phyloP scores from a whole-genome alignment of 2,329 filamentous ascomycete genomes.

The Ceratocystiopsis minuta region DNA sequence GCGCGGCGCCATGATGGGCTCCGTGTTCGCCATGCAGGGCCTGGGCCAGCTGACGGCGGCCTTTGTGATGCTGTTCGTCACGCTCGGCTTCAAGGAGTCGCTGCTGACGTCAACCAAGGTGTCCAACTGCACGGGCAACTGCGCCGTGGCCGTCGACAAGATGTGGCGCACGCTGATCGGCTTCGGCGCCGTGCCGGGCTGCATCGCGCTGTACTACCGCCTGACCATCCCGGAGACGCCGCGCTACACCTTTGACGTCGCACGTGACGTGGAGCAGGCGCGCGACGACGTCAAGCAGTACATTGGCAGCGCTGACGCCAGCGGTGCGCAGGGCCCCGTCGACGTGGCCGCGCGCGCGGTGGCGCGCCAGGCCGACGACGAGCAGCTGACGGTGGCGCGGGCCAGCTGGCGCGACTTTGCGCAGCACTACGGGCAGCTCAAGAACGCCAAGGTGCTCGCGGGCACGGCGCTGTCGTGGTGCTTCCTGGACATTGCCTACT shows the following conservation, averaged over 20 bases:
- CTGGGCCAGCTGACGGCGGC: slow-evolving; percentile 63
- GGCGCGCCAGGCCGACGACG: slow-evolving; percentile 32
- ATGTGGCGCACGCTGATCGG: slow-evolving; percentile 75
- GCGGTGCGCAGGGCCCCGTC: slow-evolving; percentile 37
- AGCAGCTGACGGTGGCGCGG: slow-evolving; percentile 45
- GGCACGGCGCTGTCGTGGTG: slow-evolving; percentile 73
- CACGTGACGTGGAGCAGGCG: slow-evolving; percentile 56
- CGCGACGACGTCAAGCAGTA: slow-evolving; percentile 60
- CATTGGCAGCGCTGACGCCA: slow-evolving; percentile 37
- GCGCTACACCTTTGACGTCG: slow-evolving; percentile 72
- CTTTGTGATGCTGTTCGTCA: slow-evolving; percentile 58
- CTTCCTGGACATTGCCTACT: slow-evolving; percentile 45
- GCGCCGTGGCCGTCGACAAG: slow-evolving; percentile 58
- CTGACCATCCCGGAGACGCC: slow-evolving; percentile 76
- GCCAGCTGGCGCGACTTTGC: slow-evolving; percentile 56
- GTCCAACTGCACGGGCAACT: slow-evolving; percentile 42
- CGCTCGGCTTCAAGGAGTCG: slow-evolving; percentile 49
- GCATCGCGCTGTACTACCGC: slow-evolving; percentile 61
- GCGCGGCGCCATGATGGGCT: slow-evolving; percentile 73
- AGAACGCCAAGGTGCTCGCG: slow-evolving; percentile 45
- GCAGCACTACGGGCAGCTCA: slow-evolving; percentile 50
- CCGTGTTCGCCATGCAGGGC: slow-evolving; percentile 77
- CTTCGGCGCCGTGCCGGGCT: slow-evolving; percentile 63
- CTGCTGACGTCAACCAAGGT: slow-evolving; percentile 33
- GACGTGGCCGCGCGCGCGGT: slow-evolving; percentile 50